Conservation (phyloP, 495 filamentous ascomycete species). For the Penicillium odoratum region DNA sequence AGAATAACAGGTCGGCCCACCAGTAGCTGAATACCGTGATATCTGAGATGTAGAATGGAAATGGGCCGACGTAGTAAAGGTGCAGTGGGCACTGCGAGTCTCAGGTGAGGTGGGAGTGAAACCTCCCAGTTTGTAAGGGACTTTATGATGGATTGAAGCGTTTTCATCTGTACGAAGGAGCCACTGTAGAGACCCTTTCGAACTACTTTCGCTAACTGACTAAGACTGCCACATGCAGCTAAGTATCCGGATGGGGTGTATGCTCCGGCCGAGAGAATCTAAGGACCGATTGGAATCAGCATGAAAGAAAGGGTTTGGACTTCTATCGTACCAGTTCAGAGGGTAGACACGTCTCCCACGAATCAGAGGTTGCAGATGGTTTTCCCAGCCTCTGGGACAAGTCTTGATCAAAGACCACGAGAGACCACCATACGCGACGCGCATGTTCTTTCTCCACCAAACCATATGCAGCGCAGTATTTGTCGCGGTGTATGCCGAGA, state of each 20-base stretch:
- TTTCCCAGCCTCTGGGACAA: neutral
- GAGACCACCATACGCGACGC: neutral
- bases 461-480: neutral
- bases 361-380: neutral
- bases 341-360: neutral
- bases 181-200: neutral
- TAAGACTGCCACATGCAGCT: too few species aligned
- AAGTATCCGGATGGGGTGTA: neutral
- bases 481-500: neutral
- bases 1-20: neutral
- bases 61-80: neutral
- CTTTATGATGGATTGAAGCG: neutral
- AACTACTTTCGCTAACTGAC: too few species aligned
- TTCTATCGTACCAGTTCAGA: neutral
- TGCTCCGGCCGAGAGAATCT: neutral
- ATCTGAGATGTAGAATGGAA: neutral
- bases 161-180: neutral
- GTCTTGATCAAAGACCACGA: neutral
- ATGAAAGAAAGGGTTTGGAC: neutral
- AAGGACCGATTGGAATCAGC: neutral
- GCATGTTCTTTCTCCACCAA: neutral
- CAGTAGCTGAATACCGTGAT: neutral
- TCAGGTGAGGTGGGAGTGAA: neutral
- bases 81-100: neutral
- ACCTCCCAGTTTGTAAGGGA: neutral